Conservation (phyloP, 2,329 filamentous ascomycete species). For the Plenodomus lindquistii region DNA sequence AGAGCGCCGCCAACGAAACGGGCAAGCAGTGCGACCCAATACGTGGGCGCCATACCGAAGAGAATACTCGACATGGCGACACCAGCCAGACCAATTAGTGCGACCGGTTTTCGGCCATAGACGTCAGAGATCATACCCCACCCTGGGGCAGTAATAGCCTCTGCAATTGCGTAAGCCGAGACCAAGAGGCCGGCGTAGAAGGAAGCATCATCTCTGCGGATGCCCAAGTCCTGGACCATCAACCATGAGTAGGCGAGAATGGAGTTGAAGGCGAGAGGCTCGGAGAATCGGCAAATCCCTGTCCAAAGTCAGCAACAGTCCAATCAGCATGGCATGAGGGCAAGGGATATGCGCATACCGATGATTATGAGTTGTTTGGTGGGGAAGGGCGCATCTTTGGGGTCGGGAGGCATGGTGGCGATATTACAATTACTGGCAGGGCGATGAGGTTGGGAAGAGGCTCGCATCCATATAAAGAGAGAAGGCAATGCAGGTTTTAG, state of each 20-base stretch:
- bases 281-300: slow-evolving; percentile 91
- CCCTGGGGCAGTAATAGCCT: slow-evolving; percentile 78
- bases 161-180: slow-evolving; percentile 84
- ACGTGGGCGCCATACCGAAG: slow-evolving; percentile 79
- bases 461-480: slow-evolving; percentile 14
- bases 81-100: slow-evolving; percentile 63
- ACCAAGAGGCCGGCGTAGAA: slow-evolving; percentile 87
- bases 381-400: slow-evolving; percentile 48
- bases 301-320: slow-evolving; percentile 22
- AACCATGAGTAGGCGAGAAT: slow-evolving; percentile 76
- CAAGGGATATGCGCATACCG: slow-evolving; percentile 29
- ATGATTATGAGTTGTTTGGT: slow-evolving; percentile 52
- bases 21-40: slow-evolving; percentile 80
- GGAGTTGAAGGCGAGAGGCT: slow-evolving; percentile 90
- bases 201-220: slow-evolving; percentile 57
- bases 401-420: slow-evolving; percentile 33
- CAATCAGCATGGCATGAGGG: slow-evolving; percentile 22
- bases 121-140: slow-evolving; percentile 48
- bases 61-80: slow-evolving; percentile 82
- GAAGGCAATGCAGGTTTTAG: slow-evolving; percentile 23
- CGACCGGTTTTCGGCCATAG: slow-evolving; percentile 48
- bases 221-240: slow-evolving; percentile 46
- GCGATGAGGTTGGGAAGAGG: slow-evolving; percentile 8
- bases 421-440: slow-evolving; percentile 18
- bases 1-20: slow-evolving; percentile 78